Conservation (phyloP, 2,329 filamentous ascomycete species). For the Dactylellina cionopaga region DNA sequence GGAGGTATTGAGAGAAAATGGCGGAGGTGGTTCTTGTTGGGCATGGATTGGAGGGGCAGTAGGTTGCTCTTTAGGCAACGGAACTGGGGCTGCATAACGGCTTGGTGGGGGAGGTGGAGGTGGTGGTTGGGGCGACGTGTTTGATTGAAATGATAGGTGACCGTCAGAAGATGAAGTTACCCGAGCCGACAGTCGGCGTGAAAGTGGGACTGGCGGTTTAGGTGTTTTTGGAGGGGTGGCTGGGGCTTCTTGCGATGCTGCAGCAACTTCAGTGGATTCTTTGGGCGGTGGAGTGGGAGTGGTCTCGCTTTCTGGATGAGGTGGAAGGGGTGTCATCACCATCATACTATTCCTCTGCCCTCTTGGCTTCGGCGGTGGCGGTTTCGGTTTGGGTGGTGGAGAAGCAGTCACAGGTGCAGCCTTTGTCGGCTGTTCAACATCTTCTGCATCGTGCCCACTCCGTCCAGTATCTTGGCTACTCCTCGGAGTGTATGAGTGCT, state of each 20-base stretch:
- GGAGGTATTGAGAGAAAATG: conserved; percentile 28
- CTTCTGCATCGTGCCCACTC: conserved; percentile 15
- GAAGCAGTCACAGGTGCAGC: not conserved
- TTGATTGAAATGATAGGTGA: conserved; percentile 5
- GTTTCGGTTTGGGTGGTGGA: conserved; percentile 30
- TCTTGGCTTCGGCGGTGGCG: conserved; percentile 47
- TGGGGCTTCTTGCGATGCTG: conserved; percentile 6
- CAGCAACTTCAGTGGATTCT: conserved; percentile 2
- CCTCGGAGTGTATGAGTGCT: conserved; percentile 28
- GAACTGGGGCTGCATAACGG: conserved; percentile 42
- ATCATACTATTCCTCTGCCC: conserved; percentile 47
- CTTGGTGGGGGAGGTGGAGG: conserved; percentile 54
- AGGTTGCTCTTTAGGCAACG: conserved; percentile 28
- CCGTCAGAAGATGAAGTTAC: conserved; percentile 13
- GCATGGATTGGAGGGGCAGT: conserved; percentile 22
- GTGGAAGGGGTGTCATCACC: conserved; percentile 31
- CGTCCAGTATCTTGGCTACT: conserved; percentile 43
- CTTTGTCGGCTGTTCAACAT: conserved; percentile 13
- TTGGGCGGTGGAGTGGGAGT: conserved; percentile 5
- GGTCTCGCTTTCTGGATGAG: conserved; percentile 29
- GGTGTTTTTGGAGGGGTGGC: conserved; percentile 39
- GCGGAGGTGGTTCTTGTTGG: conserved; percentile 21
- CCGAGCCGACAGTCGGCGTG: conserved; percentile 28
- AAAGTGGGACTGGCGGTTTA: conserved; percentile 45
- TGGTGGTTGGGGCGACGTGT: conserved; percentile 19